phyloP scores from a whole-genome alignment of 495 filamentous ascomycete species.

The Xylaria cubensis region DNA sequence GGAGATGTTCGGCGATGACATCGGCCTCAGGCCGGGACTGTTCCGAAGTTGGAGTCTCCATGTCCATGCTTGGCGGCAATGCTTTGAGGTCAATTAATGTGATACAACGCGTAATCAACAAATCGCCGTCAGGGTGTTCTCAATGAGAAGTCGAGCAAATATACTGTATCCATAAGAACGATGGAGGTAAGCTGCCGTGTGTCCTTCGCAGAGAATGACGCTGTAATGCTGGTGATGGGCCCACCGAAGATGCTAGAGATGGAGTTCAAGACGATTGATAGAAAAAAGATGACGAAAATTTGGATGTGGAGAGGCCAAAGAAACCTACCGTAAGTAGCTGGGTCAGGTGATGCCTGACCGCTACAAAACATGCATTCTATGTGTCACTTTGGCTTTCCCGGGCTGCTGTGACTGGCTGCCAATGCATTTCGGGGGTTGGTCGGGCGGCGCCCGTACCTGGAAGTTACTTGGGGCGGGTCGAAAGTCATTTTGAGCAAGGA shows the following conservation, averaged over 20 bases:
- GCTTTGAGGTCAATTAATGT: slow-evolving; percentile 2
- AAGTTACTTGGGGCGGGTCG: background rate
- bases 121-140: slow-evolving; percentile 6
- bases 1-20: slow-evolving; percentile 53
- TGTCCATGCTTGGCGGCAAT: background rate
- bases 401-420: background rate
- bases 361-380: background rate
- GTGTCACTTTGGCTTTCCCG: background rate
- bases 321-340: background rate
- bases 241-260: background rate
- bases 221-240: background rate
- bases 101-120: background rate
- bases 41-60: slow-evolving; percentile 26
- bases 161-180: slow-evolving; percentile 22
- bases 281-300: background rate
- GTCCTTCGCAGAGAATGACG: slow-evolving; percentile 3
- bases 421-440: background rate
- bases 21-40: slow-evolving; percentile 41
- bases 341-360: slow-evolving; percentile 16
- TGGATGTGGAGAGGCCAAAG: background rate
- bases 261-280: background rate
- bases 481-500: background rate
- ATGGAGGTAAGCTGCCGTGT: background rate
- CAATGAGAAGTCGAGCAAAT: slow-evolving; percentile 9
- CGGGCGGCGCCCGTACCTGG: slow-evolving; percentile 8